phyloP scores from a whole-genome alignment of 306 rosid species.

The Lithocarpus polystachyus region DNA sequence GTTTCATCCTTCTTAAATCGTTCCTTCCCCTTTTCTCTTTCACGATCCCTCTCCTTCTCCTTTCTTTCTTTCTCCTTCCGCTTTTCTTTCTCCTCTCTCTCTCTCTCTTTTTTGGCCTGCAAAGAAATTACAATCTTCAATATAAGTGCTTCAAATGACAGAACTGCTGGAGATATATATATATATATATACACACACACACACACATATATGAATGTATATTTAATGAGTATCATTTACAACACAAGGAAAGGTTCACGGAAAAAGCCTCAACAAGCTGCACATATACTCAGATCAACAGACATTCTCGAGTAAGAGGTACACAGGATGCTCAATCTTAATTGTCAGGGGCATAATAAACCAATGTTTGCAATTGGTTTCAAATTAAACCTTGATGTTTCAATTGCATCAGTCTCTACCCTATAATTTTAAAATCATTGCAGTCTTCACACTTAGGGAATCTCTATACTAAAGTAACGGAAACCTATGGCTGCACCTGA shows the following conservation, averaged over 20 bases:
- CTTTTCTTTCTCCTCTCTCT: constrained; percentile 64
- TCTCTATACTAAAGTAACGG: too few species aligned
- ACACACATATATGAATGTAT: too few species aligned
- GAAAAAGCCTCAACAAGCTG: neutral
- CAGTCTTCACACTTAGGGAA: too few species aligned
- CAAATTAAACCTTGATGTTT: too few species aligned
- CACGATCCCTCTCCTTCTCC: constrained; percentile 87
- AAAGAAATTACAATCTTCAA: neutral
- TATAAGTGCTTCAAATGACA: neutral
- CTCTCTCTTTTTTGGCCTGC: constrained; percentile 86
- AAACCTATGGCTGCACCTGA: too few species aligned
- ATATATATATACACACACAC: too few species aligned
- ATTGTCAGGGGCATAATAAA: neutral
- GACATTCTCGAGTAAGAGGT: neutral
- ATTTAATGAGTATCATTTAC: neutral
- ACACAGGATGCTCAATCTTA: neutral
- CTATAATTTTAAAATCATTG: too few species aligned
- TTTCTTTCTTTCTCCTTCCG: constrained; percentile 50
- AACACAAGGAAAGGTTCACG: neutral
- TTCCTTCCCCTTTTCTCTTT: constrained; percentile 79
- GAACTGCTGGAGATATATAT: neutral
- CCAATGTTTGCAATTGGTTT: too few species aligned
- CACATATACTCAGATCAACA: neutral
- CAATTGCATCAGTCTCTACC: too few species aligned
- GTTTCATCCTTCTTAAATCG: constrained; percentile 88